Evolutionary conservation across 805 yeast species (phyloP), one percentile per base, ranked within the genome.

Genomic region (Candida sonorensis): DNA sequence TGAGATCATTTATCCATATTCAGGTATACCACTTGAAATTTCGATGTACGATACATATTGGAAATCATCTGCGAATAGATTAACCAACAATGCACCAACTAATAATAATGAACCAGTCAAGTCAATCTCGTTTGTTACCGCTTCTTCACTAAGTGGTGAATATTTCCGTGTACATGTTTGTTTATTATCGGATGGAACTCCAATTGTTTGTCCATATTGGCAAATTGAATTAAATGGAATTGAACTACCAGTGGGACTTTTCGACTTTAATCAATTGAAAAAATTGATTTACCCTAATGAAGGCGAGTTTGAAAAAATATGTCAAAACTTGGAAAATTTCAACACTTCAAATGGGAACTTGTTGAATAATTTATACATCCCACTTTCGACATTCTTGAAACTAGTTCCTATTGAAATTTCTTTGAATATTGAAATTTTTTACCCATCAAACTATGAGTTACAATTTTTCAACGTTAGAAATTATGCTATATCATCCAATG

Each of bases 1-100:
- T 58, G 88, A 85, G 48, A 73, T 90, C 3, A 84, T 90, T 31
- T 77, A 78, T 53, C 97, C 98, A n/a, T 92, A 81, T 52, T 67
- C 78, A 5, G 97, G 96, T 6, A 62, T 61, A 0, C 81, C 94
- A 4, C 62, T 90, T 37, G 97, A 88, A 55, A 81, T 94, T 26
- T 79, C 94, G 9, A 85, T 86, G 61, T 87, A 83, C 53, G 97
- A 88, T 50, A 90, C 97, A 0, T 90, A 90, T 59, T 90, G 98
- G 98, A 92, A 88, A 57, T 80, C 95, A 1, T 83, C 96, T n/a
- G n/a, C n/a, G n/a, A n/a, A n/a, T n/a, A n/a, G n/a, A n/a, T n/a
- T n/a, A n/a, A n/a, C n/a, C n/a, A n/a, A n/a, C n/a, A n/a, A n/a
- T n/a, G n/a, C n/a, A n/a, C n/a, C n/a, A 19, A 26, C 35, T 9